Percentiles rank a stretch among this genome's conserved stretches.
phyloP scores from a whole-genome alignment of 2,329 filamentous ascomycete genomes.

The Monosporascus sp. region DNA sequence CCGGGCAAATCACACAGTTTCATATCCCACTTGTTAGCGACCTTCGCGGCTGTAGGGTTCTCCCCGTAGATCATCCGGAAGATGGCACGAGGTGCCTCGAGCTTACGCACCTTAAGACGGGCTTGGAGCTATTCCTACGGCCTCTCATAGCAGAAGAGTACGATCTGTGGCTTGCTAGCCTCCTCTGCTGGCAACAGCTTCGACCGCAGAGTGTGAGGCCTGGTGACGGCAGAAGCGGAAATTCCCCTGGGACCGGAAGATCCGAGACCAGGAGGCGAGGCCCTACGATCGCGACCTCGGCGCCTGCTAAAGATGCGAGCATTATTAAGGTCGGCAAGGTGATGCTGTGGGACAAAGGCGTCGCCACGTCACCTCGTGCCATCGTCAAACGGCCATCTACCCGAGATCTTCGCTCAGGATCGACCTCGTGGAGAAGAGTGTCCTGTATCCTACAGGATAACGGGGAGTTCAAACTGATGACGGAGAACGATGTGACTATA shows the following conservation, averaged over 20 bases:
- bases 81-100: conserved; percentile 46
- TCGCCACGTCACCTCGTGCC: conserved; percentile 47
- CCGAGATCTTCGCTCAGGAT: conserved; percentile 47
- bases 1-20: conserved; percentile 59
- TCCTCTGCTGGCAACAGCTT: conserved; percentile 77
- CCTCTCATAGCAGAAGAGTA: conserved; percentile 61
- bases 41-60: conserved; percentile 67
- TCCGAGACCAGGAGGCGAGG: conserved; percentile 39
- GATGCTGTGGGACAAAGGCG: conserved; percentile 81
- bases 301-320: conserved; percentile 57
- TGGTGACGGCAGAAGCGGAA: conserved; percentile 35
- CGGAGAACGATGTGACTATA: conserved; percentile 75
- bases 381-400: conserved; percentile 55
- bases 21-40: conserved; percentile 66
- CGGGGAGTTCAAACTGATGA: conserved; percentile 85
- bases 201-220: conserved; percentile 54
- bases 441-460: conserved; percentile 94
- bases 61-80: conserved; percentile 45
- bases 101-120: conserved; percentile 47
- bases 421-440: conserved; percentile 74
- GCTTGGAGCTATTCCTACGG: conserved; percentile 59
- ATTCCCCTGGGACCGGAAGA: conserved; percentile 32
- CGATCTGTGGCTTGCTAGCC: conserved; percentile 73
- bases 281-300: conserved; percentile 30
- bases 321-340: conserved; percentile 96